A percentile compares a stretch with the other conserved stretches of the same genome.
These are phyloP conservation scores for Alternaria dauci DNA, from an alignment of 2,329 filamentous ascomycete species.

Conservation along the genomic window DNA sequence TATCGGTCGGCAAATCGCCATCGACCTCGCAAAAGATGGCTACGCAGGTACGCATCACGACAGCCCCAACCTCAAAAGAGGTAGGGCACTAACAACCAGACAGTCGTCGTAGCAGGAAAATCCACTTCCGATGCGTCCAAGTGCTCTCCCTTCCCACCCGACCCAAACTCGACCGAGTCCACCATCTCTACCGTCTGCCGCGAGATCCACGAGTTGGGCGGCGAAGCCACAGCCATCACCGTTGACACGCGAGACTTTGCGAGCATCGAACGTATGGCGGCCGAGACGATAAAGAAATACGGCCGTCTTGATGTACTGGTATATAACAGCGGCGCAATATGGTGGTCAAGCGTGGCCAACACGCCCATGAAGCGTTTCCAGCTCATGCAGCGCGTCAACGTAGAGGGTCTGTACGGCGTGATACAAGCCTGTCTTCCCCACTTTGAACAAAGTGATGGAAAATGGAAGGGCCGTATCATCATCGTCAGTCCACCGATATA, in stretches of 20 bases:
- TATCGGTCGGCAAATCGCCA: constrained; percentile 80
- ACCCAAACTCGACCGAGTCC: constrained; percentile 76
- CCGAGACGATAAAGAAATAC: constrained; percentile 65
- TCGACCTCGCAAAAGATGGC: constrained; percentile 75
- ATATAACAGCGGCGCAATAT: constrained; percentile 87
- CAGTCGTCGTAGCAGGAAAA: constrained; percentile 81
- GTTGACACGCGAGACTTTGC: constrained; percentile 74
- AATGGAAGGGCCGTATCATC: constrained; percentile 70
- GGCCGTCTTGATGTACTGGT: constrained; percentile 75
- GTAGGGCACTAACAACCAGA: constrained; percentile 10
- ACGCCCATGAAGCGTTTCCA: constrained; percentile 80
- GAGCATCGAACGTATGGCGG: constrained; percentile 68
- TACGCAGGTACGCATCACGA: constrained; percentile 67
- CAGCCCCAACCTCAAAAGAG: background rate
- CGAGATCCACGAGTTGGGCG: constrained; percentile 73
- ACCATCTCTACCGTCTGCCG: constrained; percentile 82
- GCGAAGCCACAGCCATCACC: constrained; percentile 69
- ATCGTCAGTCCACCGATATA: constrained; percentile 88
- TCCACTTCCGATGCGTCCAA: constrained; percentile 70
- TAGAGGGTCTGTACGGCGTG: constrained; percentile 76
- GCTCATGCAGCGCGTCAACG: constrained; percentile 59
- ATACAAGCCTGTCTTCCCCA: constrained; percentile 74
- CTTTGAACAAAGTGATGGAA: constrained; percentile 62
- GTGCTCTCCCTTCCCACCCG: constrained; percentile 70
- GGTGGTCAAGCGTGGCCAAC: constrained; percentile 78